Percentiles rank a stretch among this genome's conserved stretches.
Evolutionary conservation across 371 early-diverging fungal genomes (phyloP).

Genomic region (Rhizopus microsporus): DNA sequence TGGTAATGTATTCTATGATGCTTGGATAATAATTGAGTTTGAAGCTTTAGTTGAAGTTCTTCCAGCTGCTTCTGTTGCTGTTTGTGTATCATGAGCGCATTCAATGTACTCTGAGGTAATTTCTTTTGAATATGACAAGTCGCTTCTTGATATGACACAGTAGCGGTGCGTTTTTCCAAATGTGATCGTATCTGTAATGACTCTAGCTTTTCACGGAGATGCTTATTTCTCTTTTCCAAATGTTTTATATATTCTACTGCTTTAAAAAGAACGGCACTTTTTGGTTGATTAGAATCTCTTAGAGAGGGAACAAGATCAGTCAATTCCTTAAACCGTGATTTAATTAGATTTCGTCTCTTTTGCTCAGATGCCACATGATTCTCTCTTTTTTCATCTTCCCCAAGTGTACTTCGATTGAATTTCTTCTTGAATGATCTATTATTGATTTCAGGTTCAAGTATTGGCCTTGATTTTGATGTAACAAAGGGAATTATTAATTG

Average conservation of each 20-base stretch:
- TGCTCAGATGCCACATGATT: constrained; percentile 93
- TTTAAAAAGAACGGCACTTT: constrained; percentile 58
- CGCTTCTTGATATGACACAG: constrained; percentile 6
- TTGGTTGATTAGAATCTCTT: constrained; percentile 58
- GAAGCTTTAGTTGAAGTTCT: constrained; percentile 39
- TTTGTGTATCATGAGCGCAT: constrained; percentile 38
- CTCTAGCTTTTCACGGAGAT: constrained; percentile 50
- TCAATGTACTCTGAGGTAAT: constrained; percentile 25
- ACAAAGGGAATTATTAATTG: constrained; percentile 13
- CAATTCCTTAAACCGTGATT: constrained; percentile 80
- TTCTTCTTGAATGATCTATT: not conserved
- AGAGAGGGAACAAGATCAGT: constrained; percentile 82
- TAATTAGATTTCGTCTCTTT: constrained; percentile 85
- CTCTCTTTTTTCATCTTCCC: constrained; percentile 84
- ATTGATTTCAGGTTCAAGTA: not conserved
- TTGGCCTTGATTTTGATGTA: not conserved
- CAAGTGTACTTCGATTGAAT: constrained; percentile 47
- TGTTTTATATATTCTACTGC: constrained; percentile 57
- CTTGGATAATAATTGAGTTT: constrained; percentile 30
- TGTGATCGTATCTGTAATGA: constrained; percentile 51
- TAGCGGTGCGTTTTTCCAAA: constrained; percentile 24
- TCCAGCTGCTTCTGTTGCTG: constrained; percentile 39
- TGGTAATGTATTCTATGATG: constrained; percentile 10
- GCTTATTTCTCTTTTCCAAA: constrained; percentile 51
- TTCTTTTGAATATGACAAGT: constrained; percentile 5